Percentiles rank a stretch among this genome's conserved stretches.
phyloP scores from a whole-genome alignment of 2,329 filamentous ascomycete species.

The Sporothrix globosa region DNA sequence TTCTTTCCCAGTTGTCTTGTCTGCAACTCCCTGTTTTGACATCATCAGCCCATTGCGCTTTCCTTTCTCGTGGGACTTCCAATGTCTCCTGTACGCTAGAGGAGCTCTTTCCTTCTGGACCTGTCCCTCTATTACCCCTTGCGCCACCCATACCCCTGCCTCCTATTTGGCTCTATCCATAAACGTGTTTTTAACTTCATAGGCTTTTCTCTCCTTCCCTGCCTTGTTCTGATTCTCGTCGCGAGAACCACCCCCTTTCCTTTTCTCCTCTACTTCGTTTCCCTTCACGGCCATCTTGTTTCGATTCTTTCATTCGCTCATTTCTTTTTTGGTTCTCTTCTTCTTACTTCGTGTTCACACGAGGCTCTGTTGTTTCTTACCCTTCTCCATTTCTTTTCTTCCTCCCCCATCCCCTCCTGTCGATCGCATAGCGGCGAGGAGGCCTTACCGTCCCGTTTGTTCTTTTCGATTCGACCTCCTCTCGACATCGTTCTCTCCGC shows the following conservation, averaged over 20 bases:
- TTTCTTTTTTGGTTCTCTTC: constrained; percentile 13
- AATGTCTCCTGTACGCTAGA: constrained; percentile 22
- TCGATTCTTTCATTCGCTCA: constrained; percentile 27
- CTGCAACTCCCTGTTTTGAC: constrained; percentile 20
- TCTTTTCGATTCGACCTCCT: neutral
- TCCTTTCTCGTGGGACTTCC: constrained; percentile 21
- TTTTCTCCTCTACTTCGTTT: constrained; percentile 3
- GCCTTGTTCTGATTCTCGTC: constrained; percentile 21
- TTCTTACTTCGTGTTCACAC: constrained; percentile 21
- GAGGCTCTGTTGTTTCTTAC: constrained; percentile 15
- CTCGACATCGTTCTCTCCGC: neutral
- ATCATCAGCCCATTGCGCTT: constrained; percentile 16
- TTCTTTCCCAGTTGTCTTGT: neutral
- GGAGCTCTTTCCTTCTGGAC: constrained; percentile 31
- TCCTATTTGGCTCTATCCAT: constrained; percentile 32
- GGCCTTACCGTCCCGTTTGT: constrained; percentile 8
- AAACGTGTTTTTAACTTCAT: constrained; percentile 34
- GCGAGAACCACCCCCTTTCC: constrained; percentile 28
- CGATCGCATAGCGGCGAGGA: constrained; percentile 22
- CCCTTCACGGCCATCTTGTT: constrained; percentile 22
- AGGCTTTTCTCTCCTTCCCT: constrained; percentile 15
- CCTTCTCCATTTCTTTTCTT: constrained; percentile 18
- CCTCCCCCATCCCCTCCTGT: constrained; percentile 1
- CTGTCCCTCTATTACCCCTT: constrained; percentile 28
- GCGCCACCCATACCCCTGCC: constrained; percentile 30